Conservation (phyloP, 257 asterid genomes). For the Penstemon barbatus region DNA sequence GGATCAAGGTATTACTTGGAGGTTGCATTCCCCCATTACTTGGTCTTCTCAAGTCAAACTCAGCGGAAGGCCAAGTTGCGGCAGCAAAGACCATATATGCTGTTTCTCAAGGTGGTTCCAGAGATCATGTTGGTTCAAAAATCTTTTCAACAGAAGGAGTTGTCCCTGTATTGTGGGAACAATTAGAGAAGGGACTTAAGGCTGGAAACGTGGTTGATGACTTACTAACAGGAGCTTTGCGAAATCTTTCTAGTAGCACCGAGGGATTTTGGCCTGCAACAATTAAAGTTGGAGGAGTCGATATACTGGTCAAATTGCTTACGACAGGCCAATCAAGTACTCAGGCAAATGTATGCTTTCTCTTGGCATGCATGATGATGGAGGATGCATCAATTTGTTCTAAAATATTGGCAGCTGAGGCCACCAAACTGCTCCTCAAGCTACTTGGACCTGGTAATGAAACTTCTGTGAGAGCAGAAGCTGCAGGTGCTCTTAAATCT, state of each 20-base stretch:
- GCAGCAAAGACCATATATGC: slow-evolving; percentile 95
- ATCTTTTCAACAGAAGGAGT: slow-evolving; percentile 98
- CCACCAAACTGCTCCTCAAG: slow-evolving; percentile 80
- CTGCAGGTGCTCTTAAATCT: slow-evolving; percentile 95
- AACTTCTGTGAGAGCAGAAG: slow-evolving; percentile 94
- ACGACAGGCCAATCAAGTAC: slow-evolving; percentile 79
- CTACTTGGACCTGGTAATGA: slow-evolving; percentile 86
- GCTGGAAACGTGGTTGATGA: slow-evolving; percentile 87
- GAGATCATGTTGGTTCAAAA: slow-evolving; percentile 96
- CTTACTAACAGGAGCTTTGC: slow-evolving; percentile 80
- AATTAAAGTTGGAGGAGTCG: slow-evolving; percentile 83
- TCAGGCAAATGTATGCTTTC: slow-evolving; percentile 96
- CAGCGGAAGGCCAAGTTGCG: slow-evolving; percentile 88
- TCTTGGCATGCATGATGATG: slow-evolving; percentile 95
- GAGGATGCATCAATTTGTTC: slow-evolving; percentile 90
- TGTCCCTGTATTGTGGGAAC: slow-evolving; percentile 93
- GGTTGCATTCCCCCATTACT: slow-evolving; percentile 98
- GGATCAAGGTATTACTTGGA: slow-evolving; percentile 92
- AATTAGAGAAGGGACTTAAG: slow-evolving; percentile 80
- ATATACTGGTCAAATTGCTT: slow-evolving; percentile 80
- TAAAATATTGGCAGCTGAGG: slow-evolving; percentile 71
- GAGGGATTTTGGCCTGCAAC: slow-evolving; percentile 96
- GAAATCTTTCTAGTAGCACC: slow-evolving; percentile 87
- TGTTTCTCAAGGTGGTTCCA: slow-evolving; percentile 93
- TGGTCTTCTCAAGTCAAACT: slow-evolving; percentile 92